Percentiles rank a stretch among this genome's conserved stretches.
These are phyloP conservation scores for Yamadazyma sp. DNA, from an alignment of 805 yeast species.

Conservation along the genomic window DNA sequence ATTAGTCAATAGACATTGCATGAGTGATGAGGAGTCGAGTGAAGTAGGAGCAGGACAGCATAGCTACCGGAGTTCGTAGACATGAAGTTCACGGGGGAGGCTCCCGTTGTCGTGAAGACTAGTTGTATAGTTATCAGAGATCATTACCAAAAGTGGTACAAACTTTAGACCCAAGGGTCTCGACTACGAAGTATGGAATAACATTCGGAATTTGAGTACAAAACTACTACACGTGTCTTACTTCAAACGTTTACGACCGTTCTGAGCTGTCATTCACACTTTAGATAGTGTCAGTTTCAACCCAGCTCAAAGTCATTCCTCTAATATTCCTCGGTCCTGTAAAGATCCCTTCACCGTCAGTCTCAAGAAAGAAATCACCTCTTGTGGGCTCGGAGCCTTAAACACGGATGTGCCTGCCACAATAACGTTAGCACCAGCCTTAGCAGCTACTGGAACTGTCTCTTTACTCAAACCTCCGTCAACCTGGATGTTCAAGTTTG, in stretches of 20 bases:
- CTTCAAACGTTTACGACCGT: too few relatives aligned
- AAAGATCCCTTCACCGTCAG: conserved; percentile 55
- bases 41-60: too few relatives aligned
- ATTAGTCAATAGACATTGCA: conserved; percentile 8
- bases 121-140: too few relatives aligned
- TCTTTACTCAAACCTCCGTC: conserved; percentile 94
- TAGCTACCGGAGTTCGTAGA: too few relatives aligned
- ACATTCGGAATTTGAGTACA: too few relatives aligned
- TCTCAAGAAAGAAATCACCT: conserved; percentile 70
- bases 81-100: too few relatives aligned
- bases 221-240: too few relatives aligned
- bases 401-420: conserved; percentile 97
- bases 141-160: too few relatives aligned
- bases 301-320: conserved; percentile 2
- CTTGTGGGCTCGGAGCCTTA: conserved; percentile 75
- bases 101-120: too few relatives aligned
- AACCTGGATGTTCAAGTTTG: conserved; percentile 85
- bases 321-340: conserved; percentile 43
- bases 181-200: too few relatives aligned
- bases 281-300: not conserved
- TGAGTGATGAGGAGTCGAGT: conserved; percentile 3
- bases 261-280: too few relatives aligned
- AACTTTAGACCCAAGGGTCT: too few relatives aligned
- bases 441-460: conserved; percentile 85
- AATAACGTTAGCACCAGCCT: conserved; percentile 96